Evolutionary conservation across 768 basidiomycete species (phyloP), one percentile per base, ranked within the genome.

Genomic region (Lyophyllum atratum): DNA sequence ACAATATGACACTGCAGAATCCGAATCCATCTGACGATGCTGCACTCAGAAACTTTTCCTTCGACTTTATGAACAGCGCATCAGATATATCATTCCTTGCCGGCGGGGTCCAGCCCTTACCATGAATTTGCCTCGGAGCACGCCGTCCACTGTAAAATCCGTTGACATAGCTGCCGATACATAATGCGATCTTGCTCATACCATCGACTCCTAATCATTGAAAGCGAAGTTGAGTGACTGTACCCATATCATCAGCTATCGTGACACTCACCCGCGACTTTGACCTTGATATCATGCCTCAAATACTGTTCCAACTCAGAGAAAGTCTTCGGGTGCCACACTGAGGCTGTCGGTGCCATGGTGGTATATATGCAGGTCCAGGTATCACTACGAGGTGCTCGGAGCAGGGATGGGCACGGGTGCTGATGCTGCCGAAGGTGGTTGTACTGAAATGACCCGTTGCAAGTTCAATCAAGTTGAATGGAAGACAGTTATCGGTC

Each of bases 91-190:
- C 28, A 3, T 52, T 34, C 40, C 19, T n/a, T 40, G 29, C 5
- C 11, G 28, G 26, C 24, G 19, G 29, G 19, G 22, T 25, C 40
- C 21, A 43, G 7, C 14, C 31, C 44, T 44, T 63, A 89, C 91
- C 90, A 93, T 92, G 68, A 88, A 91, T 74, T 98, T 98, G n/a
- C 96, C 96, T 29, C 96, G 82, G 15, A 97, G 79, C 11, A 98
- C 86, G 26, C 96, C 96, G 72, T 98, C 96, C 33, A 95, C 93
- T 95, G 61, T 25, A 37, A 12, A 40, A 24, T 54, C 14, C 40
- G 26, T 24, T 37, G 43, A 45, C 21, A 49, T 24, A n/a, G 7
- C 15, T n/a, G n/a, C 44, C 3, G 19, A 26, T 28, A 12, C 29
- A 49, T 29, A 33, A 24, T 37, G 33, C 34, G 10, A 34, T 49